Evolutionary conservation across 75 land plant genomes (phyloP).

Genomic region (Selaginella moellendorffii): DNA sequence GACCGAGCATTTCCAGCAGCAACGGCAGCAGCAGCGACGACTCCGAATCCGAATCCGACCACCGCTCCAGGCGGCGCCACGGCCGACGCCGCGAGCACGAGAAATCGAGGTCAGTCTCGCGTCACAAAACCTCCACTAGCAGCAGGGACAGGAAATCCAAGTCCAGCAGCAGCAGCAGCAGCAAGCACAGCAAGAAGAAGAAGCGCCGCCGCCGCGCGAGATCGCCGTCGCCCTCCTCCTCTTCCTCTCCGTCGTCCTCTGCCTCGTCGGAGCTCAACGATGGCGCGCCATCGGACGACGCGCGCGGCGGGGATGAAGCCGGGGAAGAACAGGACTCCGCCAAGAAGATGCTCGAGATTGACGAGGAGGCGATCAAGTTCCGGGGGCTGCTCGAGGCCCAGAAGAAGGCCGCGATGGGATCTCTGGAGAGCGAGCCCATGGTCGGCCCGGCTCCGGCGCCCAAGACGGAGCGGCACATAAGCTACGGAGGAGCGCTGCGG

Average conservation of each 20-base stretch:
- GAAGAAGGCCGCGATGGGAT: constrained; percentile 6
- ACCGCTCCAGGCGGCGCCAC: too few species aligned
- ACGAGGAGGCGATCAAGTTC: constrained; percentile 7
- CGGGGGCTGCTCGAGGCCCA: constrained; percentile 1
- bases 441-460: constrained; percentile 6
- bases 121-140: too few species aligned
- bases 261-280: constrained; percentile 7
- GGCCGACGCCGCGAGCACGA: too few species aligned
- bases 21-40: too few species aligned
- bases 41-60: too few species aligned
- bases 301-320: constrained; percentile 9
- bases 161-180: too few species aligned
- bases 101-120: too few species aligned
- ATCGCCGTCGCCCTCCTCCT: too few species aligned
- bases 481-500: constrained; percentile 8
- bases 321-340: constrained; percentile 14
- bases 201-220: too few species aligned
- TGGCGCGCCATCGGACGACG: constrained; percentile 19
- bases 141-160: too few species aligned
- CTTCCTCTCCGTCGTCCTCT: constrained; percentile 12
- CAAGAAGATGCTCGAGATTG: neutral
- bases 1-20: too few species aligned
- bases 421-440: constrained; percentile 3
- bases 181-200: too few species aligned
- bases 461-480: constrained; percentile 6